Evolutionary conservation across 2,329 filamentous ascomycete species (phyloP).

Genomic region (Ophiocordyceps sinensis): DNA sequence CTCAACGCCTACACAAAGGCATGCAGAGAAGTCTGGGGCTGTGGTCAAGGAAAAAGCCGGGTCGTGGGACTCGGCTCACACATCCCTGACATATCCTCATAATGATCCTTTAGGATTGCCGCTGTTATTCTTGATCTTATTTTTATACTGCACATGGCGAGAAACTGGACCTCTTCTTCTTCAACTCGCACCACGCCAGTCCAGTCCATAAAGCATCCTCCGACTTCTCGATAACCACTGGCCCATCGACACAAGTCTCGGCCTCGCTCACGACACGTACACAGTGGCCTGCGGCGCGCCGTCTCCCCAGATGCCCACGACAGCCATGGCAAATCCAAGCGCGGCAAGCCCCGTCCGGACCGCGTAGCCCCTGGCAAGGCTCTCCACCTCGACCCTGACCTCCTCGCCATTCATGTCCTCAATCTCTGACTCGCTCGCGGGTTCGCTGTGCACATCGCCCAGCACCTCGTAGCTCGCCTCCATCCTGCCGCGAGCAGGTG

Average conservation of each 20-base stretch:
- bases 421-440: conserved; percentile 34
- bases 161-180: too few relatives aligned
- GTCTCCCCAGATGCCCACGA: conserved; percentile 54
- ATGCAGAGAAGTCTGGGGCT: too few relatives aligned
- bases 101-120: too few relatives aligned
- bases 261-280: conserved; percentile 14
- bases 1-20: too few relatives aligned
- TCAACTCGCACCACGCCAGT: too few relatives aligned
- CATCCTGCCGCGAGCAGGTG: conserved; percentile 29
- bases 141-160: too few relatives aligned
- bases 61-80: too few relatives aligned
- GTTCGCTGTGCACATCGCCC: conserved; percentile 35
- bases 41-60: too few relatives aligned
- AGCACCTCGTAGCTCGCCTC: conserved; percentile 62
- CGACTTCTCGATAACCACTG: too few relatives aligned
- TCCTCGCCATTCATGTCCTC: conserved; percentile 47
- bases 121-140: too few relatives aligned
- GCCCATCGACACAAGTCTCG: neutral
- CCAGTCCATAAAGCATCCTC: too few relatives aligned
- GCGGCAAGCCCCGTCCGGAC: conserved; percentile 39
- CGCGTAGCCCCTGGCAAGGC: conserved; percentile 37
- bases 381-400: conserved; percentile 40
- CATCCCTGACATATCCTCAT: too few relatives aligned
- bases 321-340: conserved; percentile 43
- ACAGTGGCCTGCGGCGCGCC: conserved; percentile 25